These are phyloP conservation scores for Ampelomyces quisqualis DNA, from an alignment of 2,329 filamentous ascomycete species.

Conservation along the genomic window DNA sequence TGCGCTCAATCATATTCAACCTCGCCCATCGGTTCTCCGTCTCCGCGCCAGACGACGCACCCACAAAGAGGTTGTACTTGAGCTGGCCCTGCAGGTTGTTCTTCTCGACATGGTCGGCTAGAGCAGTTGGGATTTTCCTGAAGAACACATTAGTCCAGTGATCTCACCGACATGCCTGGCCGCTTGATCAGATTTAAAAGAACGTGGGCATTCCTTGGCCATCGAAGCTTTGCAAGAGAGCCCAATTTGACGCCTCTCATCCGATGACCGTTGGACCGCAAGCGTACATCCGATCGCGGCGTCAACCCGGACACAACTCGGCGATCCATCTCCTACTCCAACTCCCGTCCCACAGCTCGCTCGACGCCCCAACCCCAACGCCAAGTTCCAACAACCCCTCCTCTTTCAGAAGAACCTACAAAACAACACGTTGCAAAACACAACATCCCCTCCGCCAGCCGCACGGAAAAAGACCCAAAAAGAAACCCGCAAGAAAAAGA, in stretches of 20 bases:
- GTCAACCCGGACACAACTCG: constrained; percentile 32
- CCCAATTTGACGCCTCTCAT: too few relatives aligned
- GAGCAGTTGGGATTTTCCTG: constrained; percentile 78
- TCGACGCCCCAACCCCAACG: constrained; percentile 6
- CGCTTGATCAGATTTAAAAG: too few relatives aligned
- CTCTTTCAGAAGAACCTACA: too few relatives aligned
- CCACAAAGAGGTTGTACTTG: constrained; percentile 84
- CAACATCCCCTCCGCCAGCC: too few relatives aligned
- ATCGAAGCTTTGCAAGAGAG: too few relatives aligned
- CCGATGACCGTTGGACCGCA: too few relatives aligned
- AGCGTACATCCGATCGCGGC: constrained; percentile 12
- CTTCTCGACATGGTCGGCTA: constrained; percentile 86
- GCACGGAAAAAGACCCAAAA: too few relatives aligned
- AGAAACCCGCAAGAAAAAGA: too few relatives aligned
- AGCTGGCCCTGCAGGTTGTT: constrained; percentile 81
- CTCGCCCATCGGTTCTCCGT: constrained; percentile 91
- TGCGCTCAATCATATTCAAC: constrained; percentile 85
- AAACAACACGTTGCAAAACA: too few relatives aligned
- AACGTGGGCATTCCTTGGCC: too few relatives aligned
- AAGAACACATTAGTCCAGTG: constrained; percentile 5
- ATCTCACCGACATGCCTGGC: constrained; percentile 1
- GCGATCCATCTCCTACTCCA: constrained; percentile 15
- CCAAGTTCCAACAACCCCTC: background rate
- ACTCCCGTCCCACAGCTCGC: constrained; percentile 37
- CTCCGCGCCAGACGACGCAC: constrained; percentile 84